Evolutionary conservation across 768 basidiomycete species (phyloP), one percentile per base, ranked within the genome.

Genomic region (Pleurotus pulmonarius): DNA sequence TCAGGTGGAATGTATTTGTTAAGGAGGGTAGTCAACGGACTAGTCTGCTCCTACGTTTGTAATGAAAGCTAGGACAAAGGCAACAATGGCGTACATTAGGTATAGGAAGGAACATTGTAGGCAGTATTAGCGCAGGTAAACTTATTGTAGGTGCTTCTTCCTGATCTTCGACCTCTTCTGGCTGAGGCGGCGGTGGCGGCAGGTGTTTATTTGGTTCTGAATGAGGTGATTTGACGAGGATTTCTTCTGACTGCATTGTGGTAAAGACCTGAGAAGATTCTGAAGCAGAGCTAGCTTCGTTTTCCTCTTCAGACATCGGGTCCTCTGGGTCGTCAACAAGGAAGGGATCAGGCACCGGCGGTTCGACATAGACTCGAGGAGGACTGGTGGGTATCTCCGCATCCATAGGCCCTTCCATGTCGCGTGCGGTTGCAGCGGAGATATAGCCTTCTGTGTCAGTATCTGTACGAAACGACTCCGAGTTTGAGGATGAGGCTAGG

Each of bases 41-140:
- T 92, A 57, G 88, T 92, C 91, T 94, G 78, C 66, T 73, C 73
- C 44, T 62, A 69, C 66, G 72, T 44, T 63, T 76, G 72, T 70
- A 66, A 67, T 75, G 79, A 72, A 77, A 56, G 15, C 49, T 24
- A 71, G 73, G 65, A 72, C 72, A 74, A 46, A 78, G 80, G 59
- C 81, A 70, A 49, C 72, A 72, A 62, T 63, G 73, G 82, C 88
- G 83, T 80, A 93, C 91, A 75, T 91, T 91, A 49, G 92, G 91
- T 43, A 92, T 88, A n/a, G 91, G 91, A 46, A 92, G 73, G 67
- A 93, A 93, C 86, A 92, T 87, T 34, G 84, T 87, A 34, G 90
- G 85, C 25, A 82, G 69, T 37, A 86, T 76, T 38, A 92, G 81
- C 38, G 83, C 83, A 2, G 90, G 88, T 24, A 90, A 73, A 67